These are phyloP conservation scores for Tubosaeta sp. DNA, from an alignment of 768 basidiomycete genomes.

Conservation along the genomic window DNA sequence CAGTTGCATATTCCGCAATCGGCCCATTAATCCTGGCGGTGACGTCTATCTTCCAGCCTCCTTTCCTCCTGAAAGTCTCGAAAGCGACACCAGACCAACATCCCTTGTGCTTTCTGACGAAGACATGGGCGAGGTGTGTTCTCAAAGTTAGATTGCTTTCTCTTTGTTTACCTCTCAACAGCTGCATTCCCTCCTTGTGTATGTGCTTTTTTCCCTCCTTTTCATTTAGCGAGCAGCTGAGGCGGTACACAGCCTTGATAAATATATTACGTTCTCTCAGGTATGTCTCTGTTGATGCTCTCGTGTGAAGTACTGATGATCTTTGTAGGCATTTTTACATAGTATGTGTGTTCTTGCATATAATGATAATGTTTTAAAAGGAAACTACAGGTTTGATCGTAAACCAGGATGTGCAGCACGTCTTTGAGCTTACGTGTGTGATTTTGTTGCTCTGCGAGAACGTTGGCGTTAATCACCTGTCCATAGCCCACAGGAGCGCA, in stretches of 20 bases:
- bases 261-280: conserved; percentile 32
- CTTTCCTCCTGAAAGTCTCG: conserved; percentile 42
- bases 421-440: conserved; percentile 25
- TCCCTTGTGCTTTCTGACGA: conserved; percentile 39
- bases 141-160: background rate
- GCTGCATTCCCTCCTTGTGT: conserved; percentile 60
- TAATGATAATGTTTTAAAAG: background rate
- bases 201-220: conserved; percentile 14
- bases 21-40: conserved; percentile 32
- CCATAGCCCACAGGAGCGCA: conserved; percentile 43
- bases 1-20: conserved; percentile 46
- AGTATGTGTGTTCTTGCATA: no score
- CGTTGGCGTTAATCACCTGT: conserved; percentile 11
- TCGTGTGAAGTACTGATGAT: conserved; percentile 35
- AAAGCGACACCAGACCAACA: conserved; percentile 10
- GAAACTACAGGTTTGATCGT: conserved; percentile 17
- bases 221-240: conserved; percentile 29
- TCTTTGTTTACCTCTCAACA: conserved; percentile 17
- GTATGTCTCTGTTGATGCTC: conserved; percentile 4
- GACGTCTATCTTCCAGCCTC: conserved; percentile 47
- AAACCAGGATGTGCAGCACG: conserved; percentile 25
- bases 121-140: conserved; percentile 44
- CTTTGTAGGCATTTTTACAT: conserved; percentile 13
- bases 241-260: conserved; percentile 35
- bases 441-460: background rate